Conservation (phyloP, 805 yeast genomes). For the Saturnispora kantuleensis region DNA sequence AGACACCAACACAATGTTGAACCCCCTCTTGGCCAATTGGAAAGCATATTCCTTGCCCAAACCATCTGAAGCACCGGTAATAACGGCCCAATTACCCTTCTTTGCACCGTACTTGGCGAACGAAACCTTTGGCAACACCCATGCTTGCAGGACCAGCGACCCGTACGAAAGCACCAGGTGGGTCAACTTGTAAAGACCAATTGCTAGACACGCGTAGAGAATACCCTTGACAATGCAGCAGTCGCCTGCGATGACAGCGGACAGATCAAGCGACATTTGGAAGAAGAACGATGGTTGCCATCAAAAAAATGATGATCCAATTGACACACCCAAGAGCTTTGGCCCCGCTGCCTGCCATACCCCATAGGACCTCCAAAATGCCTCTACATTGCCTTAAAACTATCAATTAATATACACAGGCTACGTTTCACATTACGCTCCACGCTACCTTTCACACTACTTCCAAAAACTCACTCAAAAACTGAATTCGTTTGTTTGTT, state of each 20-base stretch:
- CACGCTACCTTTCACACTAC: too few species aligned
- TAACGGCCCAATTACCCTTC: constrained; percentile 77
- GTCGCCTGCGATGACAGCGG: constrained; percentile 2
- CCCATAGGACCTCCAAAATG: too few species aligned
- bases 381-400: too few species aligned
- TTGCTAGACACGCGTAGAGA: constrained; percentile 35
- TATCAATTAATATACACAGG: too few species aligned
- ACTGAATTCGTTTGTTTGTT: too few species aligned
- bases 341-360: too few species aligned
- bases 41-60: constrained; percentile 86
- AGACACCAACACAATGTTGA: constrained; percentile 74
- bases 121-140: constrained; percentile 50
- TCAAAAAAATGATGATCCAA: too few species aligned
- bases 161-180: constrained; percentile 37
- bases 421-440: too few species aligned
- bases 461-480: too few species aligned
- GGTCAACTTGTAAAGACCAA: constrained; percentile 57
- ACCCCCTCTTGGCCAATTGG: constrained; percentile 79
- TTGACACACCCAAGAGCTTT: too few species aligned
- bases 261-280: background rate
- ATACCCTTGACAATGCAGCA: constrained; percentile 10
- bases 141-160: constrained; percentile 51
- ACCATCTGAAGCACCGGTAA: constrained; percentile 97
- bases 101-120: constrained; percentile 69
- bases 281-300: too few species aligned